Base-by-base conservation (phyloP, 805 yeast genomes). In the Zygoascus ofunaensis region DNA sequence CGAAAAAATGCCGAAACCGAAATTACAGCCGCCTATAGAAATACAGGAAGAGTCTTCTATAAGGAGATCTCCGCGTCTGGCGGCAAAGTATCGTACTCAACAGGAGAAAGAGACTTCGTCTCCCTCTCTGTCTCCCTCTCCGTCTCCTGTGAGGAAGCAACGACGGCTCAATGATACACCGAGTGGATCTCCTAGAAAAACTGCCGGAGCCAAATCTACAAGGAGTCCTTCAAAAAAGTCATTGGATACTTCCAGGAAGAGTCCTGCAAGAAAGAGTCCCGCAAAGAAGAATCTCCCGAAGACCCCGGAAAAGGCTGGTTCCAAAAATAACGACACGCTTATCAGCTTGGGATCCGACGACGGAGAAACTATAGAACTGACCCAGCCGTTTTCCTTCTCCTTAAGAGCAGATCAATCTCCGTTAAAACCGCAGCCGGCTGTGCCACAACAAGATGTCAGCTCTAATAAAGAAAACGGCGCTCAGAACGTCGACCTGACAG, bases 261-360 rank as follows among this genome's bases (percentile, higher is more conserved):
- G 18, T 23, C 20, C 33, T n/a, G n/a, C 21, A 23, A 18, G 30
- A 19, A 34, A 5, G 12, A 26, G n/a, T 4, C 33, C 19, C 5
- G 19, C 30, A 17, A n/a, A 17, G 21, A 17, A 15, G 4, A 40
- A 23, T 19, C 43, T 20, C 4, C 34, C 4, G 2, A 37, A 30
- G 34, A 22, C n/a, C n/a, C 30, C 30, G 7, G 12, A 12, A 7
- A 26, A 26, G 12, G 7, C 30, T 7, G 10, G 7, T 26, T 7
- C 10, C 30, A 26, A 12, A 20, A n/a, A 19, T 12, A 43, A 43
- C 24, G 39, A 40, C 22, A 40, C 42, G 7, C 42, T 42, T 17
- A 42, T 46, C 23, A 42, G 39, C 18, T 20, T 43, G 18, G 46
- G 34, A 30, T 24, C 38, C 19, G 44, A 41, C 18, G 41, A 30